A percentile compares a stretch with the other conserved stretches of the same genome.
Conservation (phyloP, 2,329 filamentous ascomycete species). For the Aspergillus ustus region DNA sequence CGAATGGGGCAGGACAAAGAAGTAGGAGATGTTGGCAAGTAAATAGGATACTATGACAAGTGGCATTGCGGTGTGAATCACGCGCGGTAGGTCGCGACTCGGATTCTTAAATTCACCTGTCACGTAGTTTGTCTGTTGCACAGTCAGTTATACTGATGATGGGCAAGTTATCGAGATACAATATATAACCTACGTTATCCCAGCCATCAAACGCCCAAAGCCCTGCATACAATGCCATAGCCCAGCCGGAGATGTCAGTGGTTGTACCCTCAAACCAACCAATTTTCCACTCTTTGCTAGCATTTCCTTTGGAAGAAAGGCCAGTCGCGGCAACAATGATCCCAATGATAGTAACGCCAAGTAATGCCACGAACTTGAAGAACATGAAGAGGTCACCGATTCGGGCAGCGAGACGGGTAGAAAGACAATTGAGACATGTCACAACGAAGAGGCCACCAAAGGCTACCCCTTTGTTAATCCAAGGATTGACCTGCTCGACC, state of each 20-base stretch:
- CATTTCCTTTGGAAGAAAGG: slow-evolving; percentile 73
- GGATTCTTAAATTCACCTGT: slow-evolving; percentile 96
- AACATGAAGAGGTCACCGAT: slow-evolving; percentile 96
- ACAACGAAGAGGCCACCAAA: slow-evolving; percentile 75
- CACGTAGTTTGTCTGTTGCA: slow-evolving; percentile 85
- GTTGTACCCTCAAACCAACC: slow-evolving; percentile 90
- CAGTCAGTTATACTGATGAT: slow-evolving; percentile 2
- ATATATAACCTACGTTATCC: slow-evolving; percentile 74
- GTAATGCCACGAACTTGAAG: slow-evolving; percentile 87
- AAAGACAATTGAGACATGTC: slow-evolving; percentile 86
- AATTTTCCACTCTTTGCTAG: slow-evolving; percentile 84
- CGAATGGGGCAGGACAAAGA: slow-evolving; percentile 82
- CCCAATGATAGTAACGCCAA: slow-evolving; percentile 85
- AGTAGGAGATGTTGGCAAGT: slow-evolving; percentile 90
- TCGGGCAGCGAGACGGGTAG: slow-evolving; percentile 83
- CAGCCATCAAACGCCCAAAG: slow-evolving; percentile 98
- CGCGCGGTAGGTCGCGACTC: slow-evolving; percentile 82
- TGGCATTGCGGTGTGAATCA: slow-evolving; percentile 96
- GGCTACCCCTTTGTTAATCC: slow-evolving; percentile 90
- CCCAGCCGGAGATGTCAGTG: slow-evolving; percentile 81
- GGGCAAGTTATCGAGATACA: too few relatives aligned
- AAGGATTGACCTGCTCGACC: slow-evolving; percentile 76
- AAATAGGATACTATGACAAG: slow-evolving; percentile 90
- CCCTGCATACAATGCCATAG: slow-evolving; percentile 90
- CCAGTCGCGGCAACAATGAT: slow-evolving; percentile 89